These are phyloP conservation scores for Lathyrus oleraceus DNA, from an alignment of 306 rosid genomes.

Conservation along the genomic window DNA sequence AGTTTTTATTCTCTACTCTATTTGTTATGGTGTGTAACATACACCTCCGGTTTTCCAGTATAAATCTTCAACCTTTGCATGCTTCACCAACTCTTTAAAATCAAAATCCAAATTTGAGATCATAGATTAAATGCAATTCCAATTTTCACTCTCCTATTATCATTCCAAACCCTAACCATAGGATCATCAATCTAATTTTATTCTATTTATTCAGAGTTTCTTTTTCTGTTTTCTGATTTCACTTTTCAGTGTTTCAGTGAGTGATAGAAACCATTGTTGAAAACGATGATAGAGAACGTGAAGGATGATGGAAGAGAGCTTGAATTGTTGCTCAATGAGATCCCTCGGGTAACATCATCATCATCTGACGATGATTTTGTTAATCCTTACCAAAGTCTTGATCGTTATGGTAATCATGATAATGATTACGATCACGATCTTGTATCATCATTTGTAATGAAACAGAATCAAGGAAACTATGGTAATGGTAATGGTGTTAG, in stretches of 20 bases:
- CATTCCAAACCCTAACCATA: background rate
- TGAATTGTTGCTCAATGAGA: slow-evolving; percentile 40
- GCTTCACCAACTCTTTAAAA: background rate
- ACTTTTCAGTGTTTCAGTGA: background rate
- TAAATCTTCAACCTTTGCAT: background rate
- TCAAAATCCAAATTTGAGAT: background rate
- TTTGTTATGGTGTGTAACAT: background rate
- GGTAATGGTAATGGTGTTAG: slow-evolving; percentile 28
- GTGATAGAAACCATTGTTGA: background rate
- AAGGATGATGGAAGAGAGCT: background rate
- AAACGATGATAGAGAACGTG: background rate
- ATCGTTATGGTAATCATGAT: slow-evolving; percentile 21
- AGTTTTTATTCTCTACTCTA: background rate
- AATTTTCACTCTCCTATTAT: too few relatives aligned
- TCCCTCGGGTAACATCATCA: slow-evolving; percentile 53
- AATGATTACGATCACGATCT: background rate
- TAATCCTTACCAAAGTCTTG: slow-evolving; percentile 21
- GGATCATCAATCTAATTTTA: background rate
- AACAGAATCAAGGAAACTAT: slow-evolving; percentile 24
- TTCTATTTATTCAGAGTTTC: background rate
- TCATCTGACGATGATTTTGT: too few relatives aligned
- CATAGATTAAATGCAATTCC: background rate
- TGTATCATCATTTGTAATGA: background rate
- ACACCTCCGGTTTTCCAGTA: background rate
- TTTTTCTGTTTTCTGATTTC: background rate